These are phyloP conservation scores for Cavenderia fasciculata DNA, from an alignment of 78 protist species.

Conservation along the genomic window DNA sequence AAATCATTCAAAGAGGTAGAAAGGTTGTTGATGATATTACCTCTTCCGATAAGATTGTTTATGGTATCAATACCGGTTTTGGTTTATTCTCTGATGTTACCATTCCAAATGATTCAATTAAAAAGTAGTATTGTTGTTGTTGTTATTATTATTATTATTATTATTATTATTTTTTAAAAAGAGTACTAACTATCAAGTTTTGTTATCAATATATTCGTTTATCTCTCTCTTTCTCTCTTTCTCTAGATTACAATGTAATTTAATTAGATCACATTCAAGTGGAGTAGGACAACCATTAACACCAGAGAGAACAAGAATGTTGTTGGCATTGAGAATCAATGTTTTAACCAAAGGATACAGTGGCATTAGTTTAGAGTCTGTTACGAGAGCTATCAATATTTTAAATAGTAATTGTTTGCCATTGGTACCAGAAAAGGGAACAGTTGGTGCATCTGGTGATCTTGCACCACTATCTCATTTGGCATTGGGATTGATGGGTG, in stretches of 20 bases:
- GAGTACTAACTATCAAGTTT: not conserved
- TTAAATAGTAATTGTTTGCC: constrained; percentile 87
- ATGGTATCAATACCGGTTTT: constrained; percentile 87
- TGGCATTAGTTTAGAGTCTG: constrained; percentile 77
- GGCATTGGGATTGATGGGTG: constrained; percentile 89
- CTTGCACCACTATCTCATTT: constrained; percentile 96
- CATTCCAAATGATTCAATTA: constrained; percentile 64
- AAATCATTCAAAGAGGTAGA: constrained; percentile 57
- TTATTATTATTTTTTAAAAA: not conserved
- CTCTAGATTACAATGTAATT: constrained; percentile 87
- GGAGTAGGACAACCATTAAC: constrained; percentile 95
- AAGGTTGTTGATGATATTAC: constrained; percentile 66
- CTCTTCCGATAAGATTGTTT: constrained; percentile 36
- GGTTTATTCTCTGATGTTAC: constrained; percentile 80
- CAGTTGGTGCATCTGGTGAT: constrained; percentile 96
- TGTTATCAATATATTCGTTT: not conserved
- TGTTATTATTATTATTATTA: not conserved
- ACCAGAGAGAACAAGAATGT: constrained; percentile 78
- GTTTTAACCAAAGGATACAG: constrained; percentile 88
- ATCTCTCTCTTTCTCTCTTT: not conserved
- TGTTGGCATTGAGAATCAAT: constrained; percentile 90
- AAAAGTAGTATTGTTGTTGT: constrained; percentile 23
- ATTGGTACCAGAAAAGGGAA: constrained; percentile 90
- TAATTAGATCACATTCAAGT: constrained; percentile 92
- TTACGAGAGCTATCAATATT: constrained; percentile 50